Conservation (phyloP, 345 rosid species). For the Hypericum androsaemum region DNA sequence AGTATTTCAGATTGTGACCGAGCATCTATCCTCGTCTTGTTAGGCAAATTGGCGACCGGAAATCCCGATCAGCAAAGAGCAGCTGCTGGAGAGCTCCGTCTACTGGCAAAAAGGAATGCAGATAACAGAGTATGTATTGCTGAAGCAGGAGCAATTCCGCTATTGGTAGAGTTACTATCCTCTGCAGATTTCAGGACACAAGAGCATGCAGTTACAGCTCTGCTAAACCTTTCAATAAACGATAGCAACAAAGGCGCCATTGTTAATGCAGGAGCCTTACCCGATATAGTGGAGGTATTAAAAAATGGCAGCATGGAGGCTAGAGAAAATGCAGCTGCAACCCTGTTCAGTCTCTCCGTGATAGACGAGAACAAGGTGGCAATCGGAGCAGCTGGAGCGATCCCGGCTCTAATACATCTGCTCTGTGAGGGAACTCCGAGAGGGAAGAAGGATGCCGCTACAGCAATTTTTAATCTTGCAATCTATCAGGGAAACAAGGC, state of each 20-base stretch:
- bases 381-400: conserved; percentile 91
- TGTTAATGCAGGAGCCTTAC: conserved; percentile 91
- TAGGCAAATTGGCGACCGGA: conserved; percentile 57
- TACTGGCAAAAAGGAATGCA: conserved; percentile 86
- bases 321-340: conserved; percentile 96
- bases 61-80: conserved; percentile 75
- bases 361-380: conserved; percentile 95
- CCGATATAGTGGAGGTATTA: conserved; percentile 81
- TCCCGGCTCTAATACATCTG: conserved; percentile 78
- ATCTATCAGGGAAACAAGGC: conserved; percentile 97
- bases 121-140: conserved; percentile 95
- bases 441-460: conserved; percentile 95
- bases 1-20: conserved; percentile 75
- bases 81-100: conserved; percentile 89
- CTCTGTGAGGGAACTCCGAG: conserved; percentile 84
- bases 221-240: conserved; percentile 92
- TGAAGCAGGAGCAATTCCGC: conserved; percentile 90
- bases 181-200: conserved; percentile 76
- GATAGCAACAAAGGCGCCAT: conserved; percentile 83
- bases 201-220: conserved; percentile 96
- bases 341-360: conserved; percentile 90
- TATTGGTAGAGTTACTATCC: conserved; percentile 74
- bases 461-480: conserved; percentile 87
- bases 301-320: conserved; percentile 95
- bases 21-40: conserved; percentile 46